Base-by-base conservation (phyloP, 2,329 filamentous ascomycete species). In the Botrytis paeoniae region DNA sequence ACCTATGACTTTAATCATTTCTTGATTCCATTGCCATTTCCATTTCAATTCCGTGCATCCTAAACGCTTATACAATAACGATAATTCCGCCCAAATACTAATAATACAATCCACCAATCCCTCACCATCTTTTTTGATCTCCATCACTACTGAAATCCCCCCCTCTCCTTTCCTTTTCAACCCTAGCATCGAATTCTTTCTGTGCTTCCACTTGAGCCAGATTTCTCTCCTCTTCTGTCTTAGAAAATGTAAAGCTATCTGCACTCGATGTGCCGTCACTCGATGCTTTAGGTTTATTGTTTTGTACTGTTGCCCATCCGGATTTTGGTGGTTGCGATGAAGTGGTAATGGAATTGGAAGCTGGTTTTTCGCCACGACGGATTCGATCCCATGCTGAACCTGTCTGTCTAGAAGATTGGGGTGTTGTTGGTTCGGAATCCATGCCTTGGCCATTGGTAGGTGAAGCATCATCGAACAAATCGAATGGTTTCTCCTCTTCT, bases 331-430 rank as follows among this genome's bases (percentile, higher is more conserved):
- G 37, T 29, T 72, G 66, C 32, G 73, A 65, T 32, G 48, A n/a
- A 57, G 60, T 45, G 62, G 70, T 57, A 61, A n/a, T 63, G 35
- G 62, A 48, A 35, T 66, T 63, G 12, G 65, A 57, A 69, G 69
- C 37, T 16, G 73, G 59, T 35, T 69, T 74, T 57, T 74, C 72
- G 22, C 79, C 77, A 61, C 75, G 76, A 60, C 80, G 75, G 69
- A 81, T 63, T 63, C 78, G 77, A 1, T 81, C 80, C 80, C 80
- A 81, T n/a, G 78, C 77, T 54, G 80, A 81, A 41, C 60, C 62
- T 8, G 35, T 71, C 2, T 48, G 25, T 68, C 12, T 20, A 7
- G 70, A 35, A 14, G 51, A 39, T 45, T 39, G 65, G 25, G 71
- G 43, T 73, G 64, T 39, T 63, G 68, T 69, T 73, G 73, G 18